These are phyloP conservation scores for Martiniozyma asiatica DNA, from an alignment of 1,139 yeast species.

Conservation along the genomic window DNA sequence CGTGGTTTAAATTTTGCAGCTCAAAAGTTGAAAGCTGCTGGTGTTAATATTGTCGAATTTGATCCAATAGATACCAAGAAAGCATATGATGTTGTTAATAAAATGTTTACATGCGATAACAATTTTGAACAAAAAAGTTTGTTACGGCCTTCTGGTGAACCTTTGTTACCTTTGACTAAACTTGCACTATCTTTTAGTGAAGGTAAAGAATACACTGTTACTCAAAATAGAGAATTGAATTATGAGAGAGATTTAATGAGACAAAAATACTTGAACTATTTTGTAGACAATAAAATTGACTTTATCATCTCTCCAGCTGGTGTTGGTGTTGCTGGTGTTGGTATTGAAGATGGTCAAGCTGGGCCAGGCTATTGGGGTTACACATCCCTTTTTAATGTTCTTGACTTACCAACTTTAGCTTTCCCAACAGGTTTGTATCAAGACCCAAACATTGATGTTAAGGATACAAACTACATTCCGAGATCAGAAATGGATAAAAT, in stretches of 20 bases:
- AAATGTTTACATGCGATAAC: slow-evolving; percentile 48
- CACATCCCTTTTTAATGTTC: slow-evolving; percentile 53
- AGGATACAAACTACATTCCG: slow-evolving; percentile 39
- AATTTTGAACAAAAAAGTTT: slow-evolving; percentile 40
- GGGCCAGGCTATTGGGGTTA: slow-evolving; percentile 26
- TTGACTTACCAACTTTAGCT: slow-evolving; percentile 51
- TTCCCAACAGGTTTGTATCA: slow-evolving; percentile 15
- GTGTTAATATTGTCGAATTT: slow-evolving; percentile 28
- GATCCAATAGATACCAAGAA: slow-evolving; percentile 38
- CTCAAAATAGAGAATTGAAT: slow-evolving; percentile 39
- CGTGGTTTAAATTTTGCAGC: slow-evolving; percentile 30
- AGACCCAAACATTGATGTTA: slow-evolving; percentile 39
- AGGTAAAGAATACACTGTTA: slow-evolving; percentile 34
- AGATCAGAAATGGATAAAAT: slow-evolving; percentile 22
- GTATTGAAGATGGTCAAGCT: slow-evolving; percentile 26
- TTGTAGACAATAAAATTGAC: slow-evolving; percentile 25
- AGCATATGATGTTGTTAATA: slow-evolving; percentile 20
- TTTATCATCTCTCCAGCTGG: slow-evolving; percentile 38
- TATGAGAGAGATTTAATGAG: slow-evolving; percentile 41
- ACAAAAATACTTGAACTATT: slow-evolving; percentile 39
- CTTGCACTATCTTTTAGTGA: slow-evolving; percentile 48
- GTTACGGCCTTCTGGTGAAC: slow-evolving; percentile 42
- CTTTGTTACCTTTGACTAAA: slow-evolving; percentile 38
- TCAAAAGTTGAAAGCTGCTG: slow-evolving; percentile 22
- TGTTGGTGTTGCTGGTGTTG: slow-evolving; percentile 25